Conservation (phyloP, 106 monocot genomes). For the Triglochin maritima region DNA sequence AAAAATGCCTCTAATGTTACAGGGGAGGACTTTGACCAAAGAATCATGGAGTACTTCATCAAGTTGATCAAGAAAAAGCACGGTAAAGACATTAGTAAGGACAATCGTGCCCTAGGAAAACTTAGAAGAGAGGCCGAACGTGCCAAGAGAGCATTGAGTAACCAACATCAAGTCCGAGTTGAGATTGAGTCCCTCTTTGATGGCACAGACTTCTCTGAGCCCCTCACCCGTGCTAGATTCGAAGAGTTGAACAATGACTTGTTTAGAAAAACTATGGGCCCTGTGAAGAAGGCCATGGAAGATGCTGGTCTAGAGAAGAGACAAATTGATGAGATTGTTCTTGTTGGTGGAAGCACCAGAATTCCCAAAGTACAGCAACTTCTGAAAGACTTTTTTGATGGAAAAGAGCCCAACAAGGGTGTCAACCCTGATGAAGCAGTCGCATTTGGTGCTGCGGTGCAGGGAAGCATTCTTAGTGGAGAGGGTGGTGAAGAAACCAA, state of each 20-base stretch:
- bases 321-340: conserved; percentile 42
- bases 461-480: conserved; percentile 33
- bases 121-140: conserved; percentile 34
- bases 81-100: conserved; percentile 27
- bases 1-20: background rate
- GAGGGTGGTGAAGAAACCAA: conserved; percentile 36
- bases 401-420: conserved; percentile 42
- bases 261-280: conserved; percentile 31
- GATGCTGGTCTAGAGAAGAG: conserved; percentile 32
- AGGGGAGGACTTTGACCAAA: conserved; percentile 49
- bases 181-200: conserved; percentile 39
- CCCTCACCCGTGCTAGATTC: conserved; percentile 28
- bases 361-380: conserved; percentile 46
- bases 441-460: conserved; percentile 29
- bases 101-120: conserved; percentile 38
- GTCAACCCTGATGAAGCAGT: conserved; percentile 38
- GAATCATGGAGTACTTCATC: conserved; percentile 52
- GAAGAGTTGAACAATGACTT: conserved; percentile 37
- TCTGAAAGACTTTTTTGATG: conserved; percentile 31
- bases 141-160: conserved; percentile 42
- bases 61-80: conserved; percentile 35
- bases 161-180: conserved; percentile 34
- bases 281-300: conserved; percentile 36
- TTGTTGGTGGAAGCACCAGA: conserved; percentile 45
- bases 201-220: conserved; percentile 36